Evolutionary conservation across 805 yeast species (phyloP), one percentile per base, ranked within the genome.

Genomic region (Metschnikowia cubensis): DNA sequence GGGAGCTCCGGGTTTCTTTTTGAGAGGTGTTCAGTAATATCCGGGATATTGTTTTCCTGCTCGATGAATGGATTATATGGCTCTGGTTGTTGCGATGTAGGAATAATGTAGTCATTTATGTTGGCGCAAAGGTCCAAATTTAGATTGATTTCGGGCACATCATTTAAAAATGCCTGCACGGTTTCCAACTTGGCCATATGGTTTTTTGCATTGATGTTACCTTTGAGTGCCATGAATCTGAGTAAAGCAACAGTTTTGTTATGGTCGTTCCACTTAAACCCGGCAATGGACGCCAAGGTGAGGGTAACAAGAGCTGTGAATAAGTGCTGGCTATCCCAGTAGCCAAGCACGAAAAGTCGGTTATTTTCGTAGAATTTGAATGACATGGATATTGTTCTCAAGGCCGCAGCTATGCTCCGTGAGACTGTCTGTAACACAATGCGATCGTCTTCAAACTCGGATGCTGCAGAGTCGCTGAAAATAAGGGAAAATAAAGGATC

Each of bases 291-390:
- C 0, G 68, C 62, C 51, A 70, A 59, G 11, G 69, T 55, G 34
- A 69, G 48, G 20, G 66, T 50, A 18, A 70, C 53, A 21, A 70
- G 50, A 1, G 76, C 69, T 4, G 66, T 58, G 49, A 63, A 72
- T 36, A 71, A 54, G 56, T 72, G 71, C 51, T 69, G 73, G 42
- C 69, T 57, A 50, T 73, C 77, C 73, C 74, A 71, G 49, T 64
- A 70, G 2, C 76, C 77, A 15, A 67, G 54, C 18, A 60, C 54
- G 48, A 71, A 71, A 13, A 70, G 50, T 40, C 65, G 58, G n/a
- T 63, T 52, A 45, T 59, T 52, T 33, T 61, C 61, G 38, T 62
- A 66, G 38, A 72, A 57, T 46, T 67, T 61, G 32, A 61, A 39
- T 4, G 68, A 42, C 4, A 71, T 59, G 46, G 68, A 66, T 18